phyloP scores from a whole-genome alignment of 1,139 yeast species.

The Yamadazyma dushanensis region DNA sequence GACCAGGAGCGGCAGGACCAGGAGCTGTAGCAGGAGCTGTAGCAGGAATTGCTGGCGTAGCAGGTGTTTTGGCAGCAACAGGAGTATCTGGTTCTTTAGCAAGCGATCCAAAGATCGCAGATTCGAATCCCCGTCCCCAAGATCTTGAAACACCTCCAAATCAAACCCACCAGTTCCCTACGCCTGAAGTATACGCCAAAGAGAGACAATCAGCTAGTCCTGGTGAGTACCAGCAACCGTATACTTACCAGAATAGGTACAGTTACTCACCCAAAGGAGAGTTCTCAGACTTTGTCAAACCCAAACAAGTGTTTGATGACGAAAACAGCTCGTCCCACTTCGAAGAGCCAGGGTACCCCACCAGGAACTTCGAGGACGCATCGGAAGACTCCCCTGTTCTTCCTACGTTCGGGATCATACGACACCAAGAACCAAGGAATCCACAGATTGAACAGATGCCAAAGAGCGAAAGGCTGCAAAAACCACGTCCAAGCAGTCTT shows the following conservation, averaged over 20 bases:
- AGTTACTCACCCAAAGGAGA: slow-evolving; percentile 6
- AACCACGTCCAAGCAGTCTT: not conserved
- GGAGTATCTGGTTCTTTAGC: not conserved
- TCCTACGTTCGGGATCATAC: slow-evolving; percentile 5
- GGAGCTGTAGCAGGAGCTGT: slow-evolving; percentile 4
- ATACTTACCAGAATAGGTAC: no score
- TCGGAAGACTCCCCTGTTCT: slow-evolving; percentile 3
- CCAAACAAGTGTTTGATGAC: slow-evolving; percentile 17
- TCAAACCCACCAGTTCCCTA: not conserved
- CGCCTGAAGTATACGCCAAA: slow-evolving; percentile 8
- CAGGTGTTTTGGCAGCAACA: slow-evolving; percentile 1
- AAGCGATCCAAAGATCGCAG: slow-evolving; percentile 1
- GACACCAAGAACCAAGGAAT: not conserved
- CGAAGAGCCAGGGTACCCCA: slow-evolving; percentile 8
- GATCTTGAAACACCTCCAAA: slow-evolving; percentile 3
- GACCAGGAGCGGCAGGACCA: not conserved
- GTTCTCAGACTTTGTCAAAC: slow-evolving; percentile 3
- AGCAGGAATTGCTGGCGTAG: not conserved
- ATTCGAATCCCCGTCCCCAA: not conserved
- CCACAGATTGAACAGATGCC: not conserved
- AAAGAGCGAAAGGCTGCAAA: not conserved
- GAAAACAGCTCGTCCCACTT: slow-evolving; percentile 15
- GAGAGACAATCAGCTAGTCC: slow-evolving; percentile 5
- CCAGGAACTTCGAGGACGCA: slow-evolving; percentile 1
- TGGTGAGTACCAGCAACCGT: no score